Evolutionary conservation across 768 basidiomycete species (phyloP).

Genomic region (Termitomyces sp.): DNA sequence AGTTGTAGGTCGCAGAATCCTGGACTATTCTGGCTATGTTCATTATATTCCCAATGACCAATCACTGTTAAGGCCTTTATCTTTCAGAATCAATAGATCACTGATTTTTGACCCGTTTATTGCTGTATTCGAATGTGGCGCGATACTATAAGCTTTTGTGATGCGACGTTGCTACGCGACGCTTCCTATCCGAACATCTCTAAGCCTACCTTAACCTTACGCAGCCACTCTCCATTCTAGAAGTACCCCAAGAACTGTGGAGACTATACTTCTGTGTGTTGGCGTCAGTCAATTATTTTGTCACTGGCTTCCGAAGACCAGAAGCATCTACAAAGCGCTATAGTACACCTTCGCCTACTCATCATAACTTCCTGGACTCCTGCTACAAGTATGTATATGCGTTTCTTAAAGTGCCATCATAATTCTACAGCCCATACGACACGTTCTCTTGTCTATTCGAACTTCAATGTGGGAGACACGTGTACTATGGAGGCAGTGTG

Average conservation of each 20-base stretch:
- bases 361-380: not conserved
- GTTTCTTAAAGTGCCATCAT: not conserved
- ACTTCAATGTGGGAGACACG: not conserved
- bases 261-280: too few relatives aligned
- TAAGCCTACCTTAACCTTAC: not conserved
- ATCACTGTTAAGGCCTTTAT: not conserved
- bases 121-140: not conserved
- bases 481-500: not conserved
- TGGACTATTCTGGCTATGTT: not conserved
- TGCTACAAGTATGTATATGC: not conserved
- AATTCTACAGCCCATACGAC: not conserved
- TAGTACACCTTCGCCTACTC: not conserved
- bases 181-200: not conserved
- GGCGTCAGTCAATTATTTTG: not conserved
- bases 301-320: not conserved
- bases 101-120: too few relatives aligned
- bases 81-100: too few relatives aligned
- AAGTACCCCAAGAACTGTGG: too few relatives aligned
- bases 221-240: too few relatives aligned
- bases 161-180: not conserved
- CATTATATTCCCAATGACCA: not conserved
- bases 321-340: not conserved
- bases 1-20: not conserved
- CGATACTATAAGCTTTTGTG: not conserved
- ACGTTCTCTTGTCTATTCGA: not conserved